Conservation (phyloP, 768 basidiomycete species). For the Xerocomellus dryophilus region DNA sequence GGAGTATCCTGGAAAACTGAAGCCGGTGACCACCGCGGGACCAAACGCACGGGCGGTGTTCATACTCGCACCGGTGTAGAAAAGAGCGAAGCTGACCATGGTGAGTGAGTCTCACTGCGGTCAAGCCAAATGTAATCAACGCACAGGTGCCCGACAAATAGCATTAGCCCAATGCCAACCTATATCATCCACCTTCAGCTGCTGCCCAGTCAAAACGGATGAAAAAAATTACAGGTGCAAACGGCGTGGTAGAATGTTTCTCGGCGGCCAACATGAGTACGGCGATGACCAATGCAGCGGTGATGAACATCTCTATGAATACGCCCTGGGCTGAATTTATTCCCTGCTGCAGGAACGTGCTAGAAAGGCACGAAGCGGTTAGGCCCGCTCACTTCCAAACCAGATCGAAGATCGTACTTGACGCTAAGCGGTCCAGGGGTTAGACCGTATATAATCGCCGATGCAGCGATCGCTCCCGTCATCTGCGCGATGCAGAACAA, state of each 20-base stretch:
- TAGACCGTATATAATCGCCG: conserved; percentile 52
- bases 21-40: conserved; percentile 64
- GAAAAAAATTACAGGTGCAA: conserved; percentile 52
- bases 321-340: conserved; percentile 56
- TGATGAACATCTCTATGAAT: conserved; percentile 73
- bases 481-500: conserved; percentile 63
- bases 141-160: conserved; percentile 62
- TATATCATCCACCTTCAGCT: conserved; percentile 19
- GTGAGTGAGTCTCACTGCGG: neutral
- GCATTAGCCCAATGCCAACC: conserved; percentile 64
- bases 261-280: conserved; percentile 75
- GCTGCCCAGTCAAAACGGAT: neutral
- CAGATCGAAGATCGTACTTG: conserved; percentile 39
- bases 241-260: conserved; percentile 62
- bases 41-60: conserved; percentile 71
- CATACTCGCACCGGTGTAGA: conserved; percentile 64
- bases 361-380: conserved; percentile 24
- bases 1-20: conserved; percentile 35
- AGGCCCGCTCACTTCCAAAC: neutral
- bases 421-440: conserved; percentile 54
- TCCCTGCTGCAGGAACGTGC: conserved; percentile 45
- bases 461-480: conserved; percentile 55
- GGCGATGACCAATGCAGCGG: conserved; percentile 53
- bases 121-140: conserved; percentile 13
- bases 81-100: conserved; percentile 48